Conservation (phyloP, 2,329 filamentous ascomycete species). For the Polytolypa hystricis region DNA sequence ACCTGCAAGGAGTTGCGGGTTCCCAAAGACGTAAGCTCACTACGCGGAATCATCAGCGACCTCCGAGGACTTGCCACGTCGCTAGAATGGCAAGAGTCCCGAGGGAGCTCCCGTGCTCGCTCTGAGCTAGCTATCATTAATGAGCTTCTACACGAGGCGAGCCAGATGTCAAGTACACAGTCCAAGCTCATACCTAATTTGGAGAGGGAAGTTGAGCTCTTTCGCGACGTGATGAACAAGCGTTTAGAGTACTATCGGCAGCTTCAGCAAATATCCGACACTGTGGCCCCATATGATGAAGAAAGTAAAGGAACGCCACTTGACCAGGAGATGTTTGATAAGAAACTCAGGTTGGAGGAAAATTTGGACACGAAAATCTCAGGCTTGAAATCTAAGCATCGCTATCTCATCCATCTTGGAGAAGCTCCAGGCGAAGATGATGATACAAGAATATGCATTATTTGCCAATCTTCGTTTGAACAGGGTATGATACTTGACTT, state of each 20-base stretch:
- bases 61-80: slow-evolving; percentile 53
- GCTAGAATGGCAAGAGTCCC: slow-evolving; percentile 47
- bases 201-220: slow-evolving; percentile 59
- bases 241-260: slow-evolving; percentile 85
- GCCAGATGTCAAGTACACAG: slow-evolving; percentile 41
- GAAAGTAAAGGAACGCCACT: slow-evolving; percentile 44
- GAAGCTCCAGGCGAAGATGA: slow-evolving; percentile 53
- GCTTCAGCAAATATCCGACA: slow-evolving; percentile 82
- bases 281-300: slow-evolving; percentile 63
- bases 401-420: slow-evolving; percentile 57
- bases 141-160: slow-evolving; percentile 50
- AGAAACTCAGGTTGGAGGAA: slow-evolving; percentile 38
- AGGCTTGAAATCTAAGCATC: slow-evolving; percentile 57
- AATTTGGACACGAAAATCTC: slow-evolving; percentile 48
- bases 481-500: slow-evolving; percentile 47
- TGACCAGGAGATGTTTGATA: slow-evolving; percentile 38
- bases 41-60: slow-evolving; percentile 60
- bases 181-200: slow-evolving; percentile 40
- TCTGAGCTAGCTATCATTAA: slow-evolving; percentile 57
- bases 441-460: slow-evolving; percentile 61
- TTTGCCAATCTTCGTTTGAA: slow-evolving; percentile 68
- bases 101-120: slow-evolving; percentile 44
- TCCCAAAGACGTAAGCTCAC: slow-evolving; percentile 44
- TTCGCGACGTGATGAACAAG: slow-evolving; percentile 69
- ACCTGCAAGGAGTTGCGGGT: slow-evolving; percentile 36